phyloP scores from a whole-genome alignment of 441 rosid species.

The Pelargonium fulgidum region DNA sequence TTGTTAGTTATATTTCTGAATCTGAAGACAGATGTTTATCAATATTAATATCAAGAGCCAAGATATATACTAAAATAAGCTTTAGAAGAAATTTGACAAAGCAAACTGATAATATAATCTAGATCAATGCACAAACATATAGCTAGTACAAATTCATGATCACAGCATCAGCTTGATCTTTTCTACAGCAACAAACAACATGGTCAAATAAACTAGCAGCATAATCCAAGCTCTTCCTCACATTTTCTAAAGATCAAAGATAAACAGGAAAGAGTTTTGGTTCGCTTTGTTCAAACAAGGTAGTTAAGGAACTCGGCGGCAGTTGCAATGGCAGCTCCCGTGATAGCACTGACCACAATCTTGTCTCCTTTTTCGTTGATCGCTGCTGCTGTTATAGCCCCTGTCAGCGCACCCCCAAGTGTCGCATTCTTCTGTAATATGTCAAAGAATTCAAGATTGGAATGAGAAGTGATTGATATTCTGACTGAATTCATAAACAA shows the following conservation, averaged over 20 bases:
- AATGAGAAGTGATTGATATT: not conserved
- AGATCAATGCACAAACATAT: too few relatives aligned
- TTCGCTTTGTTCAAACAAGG: constrained; percentile 10
- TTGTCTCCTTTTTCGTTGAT: constrained; percentile 39
- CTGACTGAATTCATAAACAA: not conserved
- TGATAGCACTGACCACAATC: constrained; percentile 49
- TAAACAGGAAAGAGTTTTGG: not conserved
- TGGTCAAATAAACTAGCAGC: not conserved
- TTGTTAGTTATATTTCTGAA: too few relatives aligned
- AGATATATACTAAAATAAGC: too few relatives aligned
- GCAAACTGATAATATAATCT: too few relatives aligned
- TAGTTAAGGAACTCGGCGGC: constrained; percentile 57
- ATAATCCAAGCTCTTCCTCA: not conserved
- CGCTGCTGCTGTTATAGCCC: constrained; percentile 52
- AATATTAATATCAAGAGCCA: too few relatives aligned
- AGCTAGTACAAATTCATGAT: too few relatives aligned
- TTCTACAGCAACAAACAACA: too few relatives aligned
- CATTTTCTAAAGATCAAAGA: not conserved
- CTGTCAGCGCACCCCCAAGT: constrained; percentile 68
- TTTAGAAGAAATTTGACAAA: too few relatives aligned
- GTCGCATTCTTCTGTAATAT: constrained; percentile 61
- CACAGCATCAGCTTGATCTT: too few relatives aligned
- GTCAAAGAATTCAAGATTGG: not conserved
- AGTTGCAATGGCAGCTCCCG: constrained; percentile 66
- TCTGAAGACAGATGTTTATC: too few relatives aligned